Evolutionary conservation across 164 flowering plant species (phyloP).

Genomic region (Vitis cinerea): DNA sequence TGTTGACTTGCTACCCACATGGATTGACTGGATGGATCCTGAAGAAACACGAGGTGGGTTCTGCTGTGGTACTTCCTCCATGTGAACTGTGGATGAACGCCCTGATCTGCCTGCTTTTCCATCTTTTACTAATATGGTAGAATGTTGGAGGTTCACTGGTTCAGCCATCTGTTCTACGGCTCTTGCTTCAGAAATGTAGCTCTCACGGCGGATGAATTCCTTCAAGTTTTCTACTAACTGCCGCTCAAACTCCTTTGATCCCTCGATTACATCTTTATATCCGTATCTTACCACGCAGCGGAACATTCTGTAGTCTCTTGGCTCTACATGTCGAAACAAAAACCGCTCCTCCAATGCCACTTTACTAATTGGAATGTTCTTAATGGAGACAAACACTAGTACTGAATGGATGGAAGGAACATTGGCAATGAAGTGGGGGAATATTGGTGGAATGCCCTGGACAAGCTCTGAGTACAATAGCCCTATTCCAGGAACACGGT

Average conservation of each 20-base stretch:
- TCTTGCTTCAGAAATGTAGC: conserved; percentile 29
- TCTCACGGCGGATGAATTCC: conserved; percentile 52
- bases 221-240: conserved; percentile 48
- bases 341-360: conserved; percentile 61
- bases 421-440: conserved; percentile 56
- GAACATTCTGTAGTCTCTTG: conserved; percentile 53
- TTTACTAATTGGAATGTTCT: conserved; percentile 58
- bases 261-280: conserved; percentile 49
- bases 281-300: conserved; percentile 76
- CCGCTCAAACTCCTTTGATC: conserved; percentile 46
- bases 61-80: conserved; percentile 28
- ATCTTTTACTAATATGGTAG: conserved; percentile 18
- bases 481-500: conserved; percentile 60
- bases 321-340: conserved; percentile 58
- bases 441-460: conserved; percentile 78
- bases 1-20: conserved; percentile 13
- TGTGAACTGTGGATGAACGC: conserved; percentile 19
- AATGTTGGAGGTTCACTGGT: conserved; percentile 18
- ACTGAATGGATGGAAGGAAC: conserved; percentile 70
- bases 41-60: conserved; percentile 31
- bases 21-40: conserved; percentile 8
- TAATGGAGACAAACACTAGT: conserved; percentile 63
- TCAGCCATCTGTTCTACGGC: conserved; percentile 13
- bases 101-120: conserved; percentile 12
- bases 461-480: conserved; percentile 75